Conservation (phyloP, 441 rosid genomes). For the Bocquillonia castaneifolia region DNA sequence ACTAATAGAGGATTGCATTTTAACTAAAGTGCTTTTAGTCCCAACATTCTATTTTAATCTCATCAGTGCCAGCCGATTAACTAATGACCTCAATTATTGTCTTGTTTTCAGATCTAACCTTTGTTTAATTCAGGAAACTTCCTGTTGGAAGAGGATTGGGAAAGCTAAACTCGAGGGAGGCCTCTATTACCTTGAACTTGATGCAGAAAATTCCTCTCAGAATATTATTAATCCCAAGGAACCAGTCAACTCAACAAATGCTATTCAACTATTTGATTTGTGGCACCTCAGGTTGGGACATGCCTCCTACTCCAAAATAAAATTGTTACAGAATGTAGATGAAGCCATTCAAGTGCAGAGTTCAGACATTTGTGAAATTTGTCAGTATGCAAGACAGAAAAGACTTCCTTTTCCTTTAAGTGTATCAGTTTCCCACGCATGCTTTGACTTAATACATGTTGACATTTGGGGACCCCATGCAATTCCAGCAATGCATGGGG, state of each 20-base stretch:
- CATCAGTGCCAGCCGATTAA: neutral
- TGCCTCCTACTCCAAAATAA: neutral
- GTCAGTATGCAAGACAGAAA: neutral
- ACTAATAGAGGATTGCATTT: rapidly evolving
- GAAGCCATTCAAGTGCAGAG: neutral
- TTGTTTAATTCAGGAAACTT: neutral
- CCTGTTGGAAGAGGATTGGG: neutral
- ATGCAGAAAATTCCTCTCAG: too few relatives aligned
- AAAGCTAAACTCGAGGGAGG: neutral
- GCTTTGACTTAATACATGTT: neutral
- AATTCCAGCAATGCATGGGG: neutral
- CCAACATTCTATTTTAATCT: neutral
- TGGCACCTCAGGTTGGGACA: neutral
- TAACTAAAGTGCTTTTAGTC: neutral
- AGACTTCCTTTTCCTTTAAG: neutral
- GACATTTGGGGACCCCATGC: neutral
- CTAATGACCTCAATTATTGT: neutral
- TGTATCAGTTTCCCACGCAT: too few relatives aligned
- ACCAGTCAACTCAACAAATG: too few relatives aligned
- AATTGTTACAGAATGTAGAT: neutral
- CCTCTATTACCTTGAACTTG: too few relatives aligned
- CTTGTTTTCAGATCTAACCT: neutral
- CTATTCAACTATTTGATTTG: too few relatives aligned
- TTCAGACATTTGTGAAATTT: neutral
- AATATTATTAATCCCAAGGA: too few relatives aligned